Conservation (phyloP, 2,329 filamentous ascomycete genomes). For the Blumeria graminis region DNA sequence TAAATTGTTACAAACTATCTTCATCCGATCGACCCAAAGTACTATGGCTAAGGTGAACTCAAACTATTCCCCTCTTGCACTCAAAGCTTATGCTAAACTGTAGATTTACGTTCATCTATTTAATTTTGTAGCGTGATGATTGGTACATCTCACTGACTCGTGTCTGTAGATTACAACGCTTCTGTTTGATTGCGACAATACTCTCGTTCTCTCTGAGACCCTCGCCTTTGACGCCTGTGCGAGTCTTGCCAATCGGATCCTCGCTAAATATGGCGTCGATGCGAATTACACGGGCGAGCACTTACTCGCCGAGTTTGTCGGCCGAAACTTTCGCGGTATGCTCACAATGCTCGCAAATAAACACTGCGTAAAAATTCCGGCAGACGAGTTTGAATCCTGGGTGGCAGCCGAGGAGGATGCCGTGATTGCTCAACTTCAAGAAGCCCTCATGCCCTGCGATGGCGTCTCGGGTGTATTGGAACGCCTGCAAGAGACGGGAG, state of each 20-base stretch:
- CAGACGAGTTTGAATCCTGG: slow-evolving; percentile 47
- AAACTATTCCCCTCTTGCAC: too few relatives aligned
- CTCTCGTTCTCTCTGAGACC: slow-evolving; percentile 74
- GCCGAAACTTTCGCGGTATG: slow-evolving; percentile 90
- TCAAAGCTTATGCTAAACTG: too few relatives aligned
- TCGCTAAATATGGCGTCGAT: slow-evolving; percentile 35
- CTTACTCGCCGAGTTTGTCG: slow-evolving; percentile 70
- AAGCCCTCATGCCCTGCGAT: slow-evolving; percentile 39
- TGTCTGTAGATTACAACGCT: slow-evolving; percentile 36
- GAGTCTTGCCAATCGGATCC: slow-evolving; percentile 68
- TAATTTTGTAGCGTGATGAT: too few relatives aligned
- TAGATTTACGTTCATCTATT: too few relatives aligned
- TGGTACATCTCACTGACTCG: too few relatives aligned
- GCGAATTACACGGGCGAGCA: slow-evolving; percentile 53
- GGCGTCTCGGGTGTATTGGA: slow-evolving; percentile 45
- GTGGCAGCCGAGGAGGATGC: slow-evolving; percentile 57
- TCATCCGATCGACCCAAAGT: too few relatives aligned
- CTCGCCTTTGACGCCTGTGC: slow-evolving; percentile 82
- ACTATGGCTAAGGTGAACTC: too few relatives aligned
- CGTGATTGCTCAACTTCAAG: slow-evolving; percentile 58
- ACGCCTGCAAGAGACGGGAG: slow-evolving; percentile 31
- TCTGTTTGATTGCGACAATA: slow-evolving; percentile 71
- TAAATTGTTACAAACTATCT: too few relatives aligned
- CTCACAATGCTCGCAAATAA: slow-evolving; percentile 51
- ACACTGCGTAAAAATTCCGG: slow-evolving; percentile 44